Conservation (phyloP, 176 grass and related monocot species). For the Puccinellia tenuiflora region DNA sequence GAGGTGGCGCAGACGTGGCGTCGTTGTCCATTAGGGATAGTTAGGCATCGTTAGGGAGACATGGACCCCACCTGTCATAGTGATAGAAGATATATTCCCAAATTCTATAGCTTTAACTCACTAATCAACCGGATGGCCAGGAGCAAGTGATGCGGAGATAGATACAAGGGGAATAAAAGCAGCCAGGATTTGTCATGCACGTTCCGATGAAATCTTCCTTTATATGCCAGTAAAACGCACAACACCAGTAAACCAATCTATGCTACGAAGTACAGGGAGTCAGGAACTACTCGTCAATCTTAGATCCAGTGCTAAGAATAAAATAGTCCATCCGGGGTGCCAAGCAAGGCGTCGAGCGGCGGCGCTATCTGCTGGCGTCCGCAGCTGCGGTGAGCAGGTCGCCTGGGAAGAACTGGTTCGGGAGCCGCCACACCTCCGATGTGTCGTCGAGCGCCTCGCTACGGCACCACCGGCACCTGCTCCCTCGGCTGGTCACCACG, state of each 20-base stretch:
- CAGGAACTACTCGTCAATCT: not conserved
- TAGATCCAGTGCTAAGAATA: not conserved
- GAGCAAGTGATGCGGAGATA: no score
- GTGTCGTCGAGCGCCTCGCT: conserved; percentile 82
- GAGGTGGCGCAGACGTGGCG: no score
- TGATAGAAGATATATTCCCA: no score
- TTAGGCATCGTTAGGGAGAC: no score
- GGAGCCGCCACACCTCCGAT: conserved; percentile 78
- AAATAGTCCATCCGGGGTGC: not conserved
- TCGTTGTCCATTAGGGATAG: no score
- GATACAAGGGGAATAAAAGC: not conserved
- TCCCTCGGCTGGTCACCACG: conserved; percentile 23
- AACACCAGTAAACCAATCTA: not conserved
- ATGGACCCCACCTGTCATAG: no score
- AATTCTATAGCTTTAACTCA: no score
- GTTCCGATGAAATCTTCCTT: not conserved
- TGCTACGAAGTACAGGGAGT: not conserved
- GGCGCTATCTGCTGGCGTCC: conserved; percentile 2
- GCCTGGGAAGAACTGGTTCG: conserved; percentile 73
- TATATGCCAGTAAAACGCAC: not conserved
- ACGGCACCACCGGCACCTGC: conserved; percentile 74
- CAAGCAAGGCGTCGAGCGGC: not conserved
- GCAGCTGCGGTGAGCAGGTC: conserved; percentile 26
- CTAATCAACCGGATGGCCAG: no score
- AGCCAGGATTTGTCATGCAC: not conserved